These are phyloP conservation scores for Candida gigantensis DNA, from an alignment of 1,139 yeast genomes.

Conservation along the genomic window DNA sequence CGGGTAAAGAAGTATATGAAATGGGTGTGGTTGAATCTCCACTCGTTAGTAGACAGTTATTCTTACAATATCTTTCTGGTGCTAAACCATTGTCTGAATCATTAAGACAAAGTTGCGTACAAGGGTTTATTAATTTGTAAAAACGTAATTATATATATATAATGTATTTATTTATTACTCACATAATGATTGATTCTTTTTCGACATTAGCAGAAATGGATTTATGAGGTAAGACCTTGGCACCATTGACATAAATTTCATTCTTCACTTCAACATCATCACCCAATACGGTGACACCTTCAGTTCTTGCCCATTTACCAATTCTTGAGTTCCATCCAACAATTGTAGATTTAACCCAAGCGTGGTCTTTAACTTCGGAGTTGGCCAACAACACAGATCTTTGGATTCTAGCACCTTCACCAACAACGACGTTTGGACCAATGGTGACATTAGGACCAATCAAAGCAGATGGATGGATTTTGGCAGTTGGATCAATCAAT, in stretches of 20 bases:
- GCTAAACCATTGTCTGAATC: conserved; percentile 57
- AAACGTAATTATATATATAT: conserved; percentile 22
- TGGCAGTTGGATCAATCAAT: conserved; percentile 92
- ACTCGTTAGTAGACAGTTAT: conserved; percentile 51
- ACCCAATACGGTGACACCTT: conserved; percentile 96
- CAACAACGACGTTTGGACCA: conserved; percentile 95
- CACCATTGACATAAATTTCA: conserved; percentile 98
- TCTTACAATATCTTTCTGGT: conserved; percentile 63
- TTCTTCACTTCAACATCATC: conserved; percentile 98
- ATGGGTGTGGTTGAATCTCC: conserved; percentile 54
- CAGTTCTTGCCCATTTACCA: conserved; percentile 99
- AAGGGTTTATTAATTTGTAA: conserved; percentile 12
- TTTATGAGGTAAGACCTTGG: conserved; percentile 98
- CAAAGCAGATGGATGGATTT: conserved; percentile 88
- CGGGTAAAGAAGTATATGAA: conserved; percentile 27
- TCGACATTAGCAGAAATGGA: conserved; percentile 95
- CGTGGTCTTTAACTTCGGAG: conserved; percentile 94
- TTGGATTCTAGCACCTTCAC: conserved; percentile 98
- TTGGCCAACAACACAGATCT: conserved; percentile 91
- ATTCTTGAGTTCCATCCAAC: conserved; percentile 99
- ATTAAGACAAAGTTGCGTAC: conserved; percentile 34
- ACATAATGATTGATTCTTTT: conserved; percentile 97
- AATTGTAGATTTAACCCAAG: conserved; percentile 96
- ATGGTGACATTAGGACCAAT: conserved; percentile 98
- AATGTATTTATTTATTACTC: too few relatives aligned